Evolutionary conservation across 306 rosid species (phyloP).

Genomic region (Malus sieversii): DNA sequence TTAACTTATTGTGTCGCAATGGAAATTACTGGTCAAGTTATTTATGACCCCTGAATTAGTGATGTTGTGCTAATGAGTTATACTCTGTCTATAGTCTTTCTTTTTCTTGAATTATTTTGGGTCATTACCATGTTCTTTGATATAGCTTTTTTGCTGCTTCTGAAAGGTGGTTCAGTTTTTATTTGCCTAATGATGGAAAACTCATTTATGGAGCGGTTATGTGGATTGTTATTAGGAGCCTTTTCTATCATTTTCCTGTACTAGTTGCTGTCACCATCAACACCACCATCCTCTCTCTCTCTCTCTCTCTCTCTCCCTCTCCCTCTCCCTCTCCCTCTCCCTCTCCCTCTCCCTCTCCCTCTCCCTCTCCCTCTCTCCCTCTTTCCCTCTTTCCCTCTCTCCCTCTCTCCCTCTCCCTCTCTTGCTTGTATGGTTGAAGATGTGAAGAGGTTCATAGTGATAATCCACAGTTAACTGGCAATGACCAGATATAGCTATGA

Average conservation of each 20-base stretch:
- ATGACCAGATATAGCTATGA: constrained; percentile 16
- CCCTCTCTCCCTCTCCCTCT: neutral
- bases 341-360: too few species aligned
- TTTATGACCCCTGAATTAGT: too few species aligned
- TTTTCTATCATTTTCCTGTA: neutral
- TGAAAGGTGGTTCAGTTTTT: neutral
- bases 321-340: neutral
- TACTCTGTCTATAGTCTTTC: too few species aligned
- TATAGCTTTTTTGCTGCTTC: neutral
- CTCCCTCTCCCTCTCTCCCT: neutral
- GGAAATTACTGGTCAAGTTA: too few species aligned
- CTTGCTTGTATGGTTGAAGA: neutral
- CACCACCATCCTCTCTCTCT: neutral
- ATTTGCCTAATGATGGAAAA: constrained; percentile 14
- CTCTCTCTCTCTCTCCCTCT: too few species aligned
- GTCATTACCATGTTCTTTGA: neutral
- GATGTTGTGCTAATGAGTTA: too few species aligned
- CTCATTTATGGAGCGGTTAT: constrained; percentile 5
- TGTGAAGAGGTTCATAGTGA: constrained; percentile 5
- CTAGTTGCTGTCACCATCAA: neutral
- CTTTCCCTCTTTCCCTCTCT: too few species aligned
- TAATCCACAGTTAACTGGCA: neutral
- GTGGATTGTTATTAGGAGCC: neutral
- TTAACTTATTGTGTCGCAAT: too few species aligned
- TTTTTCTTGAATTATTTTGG: too few species aligned